Conservation (phyloP, 192 early-diverging fungal genomes). For the Podila verticillata region DNA sequence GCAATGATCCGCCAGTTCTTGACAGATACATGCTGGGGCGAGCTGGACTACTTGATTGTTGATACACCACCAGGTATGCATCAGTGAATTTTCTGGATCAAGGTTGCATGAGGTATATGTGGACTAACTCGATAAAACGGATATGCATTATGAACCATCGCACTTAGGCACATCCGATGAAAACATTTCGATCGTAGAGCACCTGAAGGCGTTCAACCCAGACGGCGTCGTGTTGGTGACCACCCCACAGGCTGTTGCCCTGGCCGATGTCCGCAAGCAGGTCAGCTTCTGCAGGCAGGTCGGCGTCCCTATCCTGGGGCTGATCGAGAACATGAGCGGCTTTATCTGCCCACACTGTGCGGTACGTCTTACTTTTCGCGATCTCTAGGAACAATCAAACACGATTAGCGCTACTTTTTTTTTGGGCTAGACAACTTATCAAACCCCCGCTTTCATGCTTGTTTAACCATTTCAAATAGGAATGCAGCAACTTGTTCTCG, state of each 20-base stretch:
- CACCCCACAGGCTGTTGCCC: conserved; percentile 87
- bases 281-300: conserved; percentile 93
- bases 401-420: background rate
- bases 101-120: background rate
- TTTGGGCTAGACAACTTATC: background rate
- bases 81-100: background rate
- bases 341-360: conserved; percentile 91
- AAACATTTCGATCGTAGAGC: conserved; percentile 93
- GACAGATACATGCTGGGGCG: conserved; percentile 96
- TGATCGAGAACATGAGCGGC: conserved; percentile 98
- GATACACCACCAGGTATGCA: conserved; percentile 89
- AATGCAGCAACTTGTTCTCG: conserved; percentile 92
- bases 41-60: conserved; percentile 92
- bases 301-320: conserved; percentile 83
- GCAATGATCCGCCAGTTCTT: conserved; percentile 99
- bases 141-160: background rate
- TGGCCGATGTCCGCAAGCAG: conserved; percentile 94
- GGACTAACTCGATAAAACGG: background rate
- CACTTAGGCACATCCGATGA: conserved; percentile 91
- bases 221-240: conserved; percentile 96
- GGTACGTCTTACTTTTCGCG: conserved; percentile 52
- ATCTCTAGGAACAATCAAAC: background rate
- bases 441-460: background rate
- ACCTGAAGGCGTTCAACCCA: conserved; percentile 81
- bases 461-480: conserved; percentile 57